Evolutionary conservation across 2,329 filamentous ascomycete genomes (phyloP), one percentile per base, ranked within the genome.

Genomic region (Aspergillus amoenus): DNA sequence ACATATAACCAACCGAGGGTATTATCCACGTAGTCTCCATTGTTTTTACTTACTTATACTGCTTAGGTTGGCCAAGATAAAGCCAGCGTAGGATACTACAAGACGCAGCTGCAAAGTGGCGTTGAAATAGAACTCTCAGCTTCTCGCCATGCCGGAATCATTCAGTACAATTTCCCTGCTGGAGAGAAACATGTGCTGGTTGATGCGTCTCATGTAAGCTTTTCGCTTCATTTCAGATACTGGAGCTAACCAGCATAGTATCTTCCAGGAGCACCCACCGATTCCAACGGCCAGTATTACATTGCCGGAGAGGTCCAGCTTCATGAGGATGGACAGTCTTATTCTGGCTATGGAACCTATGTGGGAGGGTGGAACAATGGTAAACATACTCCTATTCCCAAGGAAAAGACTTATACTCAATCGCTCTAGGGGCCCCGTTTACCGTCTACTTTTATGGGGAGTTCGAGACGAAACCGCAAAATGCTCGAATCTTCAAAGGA

Each of bases 71-170:
- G 76, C 3, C 81, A 75, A 22, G 82, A 88, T 11, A 72, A 78
- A 11, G 84, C 86, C 1, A 77, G 76, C 43, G 86, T 87, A 1
- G 87, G 87, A 0, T 85, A 86, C 61, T 89, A 88, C 67, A 81
- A 80, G 47, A 80, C 89, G 46, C 82, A 78, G 0, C 70, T 90
- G 45, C 75, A 81, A 56, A 82, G 77, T 43, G 82, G 82, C 1
- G 78, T 89, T 50, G 74, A 78, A n/a, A 81, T 82, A 3, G 85
- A 89, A 62, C 85, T 88, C 78, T 89, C 87, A 0, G 80, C 82
- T 1, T 80, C 85, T 0, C 80, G 85, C n/a, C 85, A 84, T 64
- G 78, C 84, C 1, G 83, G 85, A 1, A 72, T 90, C 4, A 88
- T 88, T 66, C 79, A 81, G 24, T 88, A 89, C 65, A 83, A 78